phyloP scores from a whole-genome alignment of 495 filamentous ascomycete species.

The Chaetomium fimeti region DNA sequence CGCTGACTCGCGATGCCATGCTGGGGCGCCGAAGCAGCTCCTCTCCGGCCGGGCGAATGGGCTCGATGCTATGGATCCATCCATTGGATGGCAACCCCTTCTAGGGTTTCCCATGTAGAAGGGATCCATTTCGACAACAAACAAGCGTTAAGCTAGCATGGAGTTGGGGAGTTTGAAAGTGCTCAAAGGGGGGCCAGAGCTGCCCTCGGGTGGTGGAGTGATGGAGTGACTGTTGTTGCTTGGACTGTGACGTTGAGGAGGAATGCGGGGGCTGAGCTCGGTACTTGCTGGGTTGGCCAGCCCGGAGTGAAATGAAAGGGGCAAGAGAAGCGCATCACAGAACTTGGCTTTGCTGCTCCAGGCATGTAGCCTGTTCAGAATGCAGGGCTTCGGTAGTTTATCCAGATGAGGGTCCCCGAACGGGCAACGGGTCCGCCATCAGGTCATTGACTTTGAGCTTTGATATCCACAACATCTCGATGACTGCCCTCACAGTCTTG shows the following conservation, averaged over 20 bases:
- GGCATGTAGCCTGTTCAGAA: slow-evolving; percentile 1
- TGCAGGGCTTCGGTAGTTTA: background rate
- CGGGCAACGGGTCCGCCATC: background rate
- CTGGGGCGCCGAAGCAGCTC: background rate
- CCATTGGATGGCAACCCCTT: background rate
- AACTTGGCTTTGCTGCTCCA: background rate
- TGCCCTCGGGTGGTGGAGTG: background rate
- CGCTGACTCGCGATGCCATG: background rate
- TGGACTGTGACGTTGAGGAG: background rate
- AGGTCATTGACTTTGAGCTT: background rate
- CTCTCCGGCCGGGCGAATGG: background rate
- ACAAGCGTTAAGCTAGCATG: background rate
- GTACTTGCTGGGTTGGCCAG: background rate
- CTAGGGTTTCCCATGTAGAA: background rate
- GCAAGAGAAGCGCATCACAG: background rate
- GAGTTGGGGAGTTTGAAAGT: background rate
- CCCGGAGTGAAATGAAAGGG: background rate
- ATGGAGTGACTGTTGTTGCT: background rate
- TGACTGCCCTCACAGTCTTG: background rate
- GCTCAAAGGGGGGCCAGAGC: background rate
- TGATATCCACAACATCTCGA: background rate
- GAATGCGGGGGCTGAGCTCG: background rate
- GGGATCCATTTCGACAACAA: background rate
- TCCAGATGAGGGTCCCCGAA: background rate
- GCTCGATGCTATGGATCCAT: background rate